A percentile compares a stretch with the other conserved stretches of the same genome.
Evolutionary conservation across 441 rosid genomes (phyloP).

Genomic region (Jatropha podagrica): DNA sequence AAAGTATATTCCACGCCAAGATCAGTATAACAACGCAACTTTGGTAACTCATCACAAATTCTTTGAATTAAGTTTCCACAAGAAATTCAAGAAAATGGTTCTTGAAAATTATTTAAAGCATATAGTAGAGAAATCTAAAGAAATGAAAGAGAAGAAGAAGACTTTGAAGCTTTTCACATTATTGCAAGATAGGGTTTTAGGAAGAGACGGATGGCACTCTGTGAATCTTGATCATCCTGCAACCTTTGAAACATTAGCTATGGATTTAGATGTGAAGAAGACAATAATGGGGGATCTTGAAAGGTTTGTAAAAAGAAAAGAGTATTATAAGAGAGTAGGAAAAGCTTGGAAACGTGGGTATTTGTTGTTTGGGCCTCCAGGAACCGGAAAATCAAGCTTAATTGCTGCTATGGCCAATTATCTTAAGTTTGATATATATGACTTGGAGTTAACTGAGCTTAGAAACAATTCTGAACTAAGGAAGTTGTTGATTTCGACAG

Average conservation of each 20-base stretch:
- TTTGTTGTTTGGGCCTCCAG: conserved; percentile 64
- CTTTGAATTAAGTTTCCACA: conserved; percentile 16
- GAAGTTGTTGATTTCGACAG: conserved; percentile 38
- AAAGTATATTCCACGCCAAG: background rate
- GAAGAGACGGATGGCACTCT: conserved; percentile 31
- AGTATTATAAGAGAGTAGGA: conserved; percentile 53
- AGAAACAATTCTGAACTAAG: conserved; percentile 29
- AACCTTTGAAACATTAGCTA: conserved; percentile 59
- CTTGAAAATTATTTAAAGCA: conserved; percentile 30
- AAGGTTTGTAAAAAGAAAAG: conserved; percentile 49
- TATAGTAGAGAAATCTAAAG: conserved; percentile 26
- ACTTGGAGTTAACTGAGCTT: conserved; percentile 45
- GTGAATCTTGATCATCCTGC: conserved; percentile 66
- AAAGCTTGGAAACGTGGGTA: conserved; percentile 80
- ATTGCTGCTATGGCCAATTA: conserved; percentile 76
- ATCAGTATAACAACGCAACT: background rate
- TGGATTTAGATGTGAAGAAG: conserved; percentile 43
- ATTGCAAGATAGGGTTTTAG: conserved; percentile 2
- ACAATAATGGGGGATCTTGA: conserved; percentile 52
- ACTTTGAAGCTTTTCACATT: conserved; percentile 33
- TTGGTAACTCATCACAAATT: background rate
- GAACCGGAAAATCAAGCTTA: conserved; percentile 76
- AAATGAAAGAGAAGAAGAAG: conserved; percentile 27
- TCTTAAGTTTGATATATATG: conserved; percentile 56
- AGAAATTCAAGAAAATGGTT: conserved; percentile 38